phyloP scores from a whole-genome alignment of 2,329 filamentous ascomycete genomes.

The Colletotrichum sp. region DNA sequence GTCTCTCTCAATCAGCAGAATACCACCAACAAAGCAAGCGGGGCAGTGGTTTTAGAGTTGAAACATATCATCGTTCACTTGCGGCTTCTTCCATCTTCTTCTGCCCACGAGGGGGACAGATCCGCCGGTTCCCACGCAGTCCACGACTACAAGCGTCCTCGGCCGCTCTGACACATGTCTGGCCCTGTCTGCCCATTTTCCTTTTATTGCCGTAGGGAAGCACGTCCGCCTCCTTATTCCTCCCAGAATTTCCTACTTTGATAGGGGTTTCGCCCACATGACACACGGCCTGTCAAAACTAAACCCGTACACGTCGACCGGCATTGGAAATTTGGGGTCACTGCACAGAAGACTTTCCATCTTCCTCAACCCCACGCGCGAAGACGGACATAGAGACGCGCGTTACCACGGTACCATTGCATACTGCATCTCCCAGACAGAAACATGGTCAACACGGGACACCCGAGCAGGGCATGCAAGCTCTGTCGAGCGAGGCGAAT shows the following conservation, averaged over 20 bases:
- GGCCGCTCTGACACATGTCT: slow-evolving; percentile 9
- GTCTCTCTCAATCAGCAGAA: background rate
- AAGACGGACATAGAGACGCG: background rate
- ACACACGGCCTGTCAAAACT: background rate
- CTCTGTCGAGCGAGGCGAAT: slow-evolving; percentile 38
- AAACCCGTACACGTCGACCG: background rate
- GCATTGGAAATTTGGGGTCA: background rate
- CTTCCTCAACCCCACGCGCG: background rate
- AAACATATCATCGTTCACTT: slow-evolving; percentile 2
- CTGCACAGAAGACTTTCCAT: background rate
- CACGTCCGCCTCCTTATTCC: background rate
- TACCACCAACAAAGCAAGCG: slow-evolving; percentile 3
- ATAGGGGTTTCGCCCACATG: slow-evolving; percentile 7
- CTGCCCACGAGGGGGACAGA: background rate
- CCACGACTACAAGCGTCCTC: background rate
- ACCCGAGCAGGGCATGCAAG: slow-evolving; percentile 22
- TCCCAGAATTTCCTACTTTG: slow-evolving; percentile 1
- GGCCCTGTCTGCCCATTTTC: background rate
- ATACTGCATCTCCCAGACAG: background rate
- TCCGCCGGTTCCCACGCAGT: background rate
- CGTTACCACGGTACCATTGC: background rate
- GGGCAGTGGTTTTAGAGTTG: slow-evolving; percentile 17
- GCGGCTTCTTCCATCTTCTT: background rate
- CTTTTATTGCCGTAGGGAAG: slow-evolving; percentile 2
- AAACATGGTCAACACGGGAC: slow-evolving; percentile 22